Conservation (phyloP, 2,329 filamentous ascomycete genomes). For the Rutstroemia sp. region DNA sequence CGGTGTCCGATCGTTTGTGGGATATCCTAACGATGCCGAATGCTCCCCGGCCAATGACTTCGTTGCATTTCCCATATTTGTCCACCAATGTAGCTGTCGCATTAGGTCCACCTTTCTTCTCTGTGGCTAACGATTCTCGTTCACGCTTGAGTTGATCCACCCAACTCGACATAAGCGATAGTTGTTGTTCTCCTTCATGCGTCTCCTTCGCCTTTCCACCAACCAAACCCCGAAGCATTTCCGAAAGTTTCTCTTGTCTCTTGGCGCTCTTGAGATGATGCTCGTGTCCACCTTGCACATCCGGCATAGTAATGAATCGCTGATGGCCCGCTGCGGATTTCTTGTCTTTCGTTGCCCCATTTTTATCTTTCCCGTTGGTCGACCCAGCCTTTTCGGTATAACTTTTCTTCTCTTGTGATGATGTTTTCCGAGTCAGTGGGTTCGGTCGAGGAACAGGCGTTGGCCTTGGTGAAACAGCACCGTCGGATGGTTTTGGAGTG, state of each 20-base stretch:
- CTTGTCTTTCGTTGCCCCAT: conserved; percentile 22
- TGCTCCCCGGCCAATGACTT: conserved; percentile 89
- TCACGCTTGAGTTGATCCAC: conserved; percentile 88
- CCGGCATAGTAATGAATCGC: conserved; percentile 45
- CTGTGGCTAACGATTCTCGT: conserved; percentile 66
- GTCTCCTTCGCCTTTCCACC: conserved; percentile 67
- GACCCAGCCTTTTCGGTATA: conserved; percentile 18
- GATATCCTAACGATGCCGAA: conserved; percentile 97
- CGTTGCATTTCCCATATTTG: conserved; percentile 98
- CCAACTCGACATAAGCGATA: conserved; percentile 93
- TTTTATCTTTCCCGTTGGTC: conserved; percentile 19
- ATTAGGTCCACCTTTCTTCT: conserved; percentile 71
- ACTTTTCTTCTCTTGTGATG: conserved; percentile 35
- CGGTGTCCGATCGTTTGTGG: conserved; percentile 84
- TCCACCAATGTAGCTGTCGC: conserved; percentile 76
- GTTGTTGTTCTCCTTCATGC: conserved; percentile 62
- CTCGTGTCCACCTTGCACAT: conserved; percentile 64
- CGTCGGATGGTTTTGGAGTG: conserved; percentile 22
- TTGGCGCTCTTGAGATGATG: conserved; percentile 85
- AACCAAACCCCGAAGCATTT: conserved; percentile 82
- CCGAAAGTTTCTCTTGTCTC: conserved; percentile 88
- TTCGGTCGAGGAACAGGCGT: conserved; percentile 30
- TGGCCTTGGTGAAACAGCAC: conserved; percentile 20
- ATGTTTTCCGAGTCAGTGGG: conserved; percentile 37
- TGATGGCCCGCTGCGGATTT: conserved; percentile 25